phyloP scores from a whole-genome alignment of 2,329 filamentous ascomycete species.

The Purpureocillium lavendulum region DNA sequence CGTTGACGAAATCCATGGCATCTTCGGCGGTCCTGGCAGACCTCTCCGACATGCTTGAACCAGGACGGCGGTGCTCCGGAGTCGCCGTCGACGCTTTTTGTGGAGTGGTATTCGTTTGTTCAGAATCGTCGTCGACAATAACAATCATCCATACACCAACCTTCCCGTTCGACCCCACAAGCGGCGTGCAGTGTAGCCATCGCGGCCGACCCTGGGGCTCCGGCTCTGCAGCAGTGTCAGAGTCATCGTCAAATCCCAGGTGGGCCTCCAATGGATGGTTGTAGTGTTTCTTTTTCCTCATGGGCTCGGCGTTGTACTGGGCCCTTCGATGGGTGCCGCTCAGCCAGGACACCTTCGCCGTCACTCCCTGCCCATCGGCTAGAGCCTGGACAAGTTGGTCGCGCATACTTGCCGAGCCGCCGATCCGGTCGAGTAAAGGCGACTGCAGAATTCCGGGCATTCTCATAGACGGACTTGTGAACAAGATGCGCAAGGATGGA shows the following conservation, averaged over 20 bases:
- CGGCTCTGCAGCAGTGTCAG: slow-evolving; percentile 3
- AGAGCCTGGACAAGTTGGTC: slow-evolving; percentile 50
- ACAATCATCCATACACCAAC: slow-evolving; percentile 75
- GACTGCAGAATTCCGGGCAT: slow-evolving; percentile 60
- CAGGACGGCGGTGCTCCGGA: too few relatives aligned
- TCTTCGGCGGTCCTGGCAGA: background rate
- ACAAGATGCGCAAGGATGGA: slow-evolving; percentile 58
- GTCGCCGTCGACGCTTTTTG: background rate
- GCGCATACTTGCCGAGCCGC: slow-evolving; percentile 37
- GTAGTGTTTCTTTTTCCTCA: slow-evolving; percentile 5
- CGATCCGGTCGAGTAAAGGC: slow-evolving; percentile 45
- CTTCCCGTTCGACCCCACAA: slow-evolving; percentile 55
- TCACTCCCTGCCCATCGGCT: slow-evolving; percentile 60
- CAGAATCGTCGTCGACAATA: slow-evolving; percentile 54
- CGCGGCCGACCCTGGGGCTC: slow-evolving; percentile 47
- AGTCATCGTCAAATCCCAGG: slow-evolving; percentile 7
- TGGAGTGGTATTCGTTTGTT: background rate
- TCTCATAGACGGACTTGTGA: slow-evolving; percentile 59
- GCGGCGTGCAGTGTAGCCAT: slow-evolving; percentile 71
- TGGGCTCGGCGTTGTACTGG: background rate
- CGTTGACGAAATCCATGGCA: background rate
- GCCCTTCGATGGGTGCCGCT: slow-evolving; percentile 3
- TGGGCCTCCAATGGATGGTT: slow-evolving; percentile 46
- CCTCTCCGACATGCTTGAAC: background rate
- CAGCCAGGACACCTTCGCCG: slow-evolving; percentile 50